Conservation (phyloP, 768 basidiomycete species). For the Tulasnella sp. region DNA sequence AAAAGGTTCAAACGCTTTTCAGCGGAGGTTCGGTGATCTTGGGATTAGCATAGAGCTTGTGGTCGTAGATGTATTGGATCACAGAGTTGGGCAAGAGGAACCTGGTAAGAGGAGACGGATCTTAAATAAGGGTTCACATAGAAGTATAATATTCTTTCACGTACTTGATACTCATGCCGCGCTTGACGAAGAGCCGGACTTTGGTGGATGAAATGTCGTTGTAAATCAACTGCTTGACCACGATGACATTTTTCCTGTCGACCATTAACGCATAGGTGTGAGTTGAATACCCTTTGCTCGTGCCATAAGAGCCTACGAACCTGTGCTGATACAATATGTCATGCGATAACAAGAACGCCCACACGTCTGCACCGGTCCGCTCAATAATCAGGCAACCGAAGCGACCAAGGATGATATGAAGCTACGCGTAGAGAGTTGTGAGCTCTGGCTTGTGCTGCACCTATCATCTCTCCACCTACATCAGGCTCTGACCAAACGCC, state of each 20-base stretch:
- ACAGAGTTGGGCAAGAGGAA: conserved; percentile 88
- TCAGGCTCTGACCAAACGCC: conserved; percentile 95
- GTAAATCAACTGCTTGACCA: conserved; percentile 89
- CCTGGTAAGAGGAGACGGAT: conserved; percentile 62
- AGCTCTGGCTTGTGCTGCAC: neutral
- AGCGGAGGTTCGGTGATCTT: conserved; percentile 1
- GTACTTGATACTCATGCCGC: conserved; percentile 35
- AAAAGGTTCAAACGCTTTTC: neutral
- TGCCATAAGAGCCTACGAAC: conserved; percentile 18
- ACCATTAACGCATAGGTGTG: conserved; percentile 40
- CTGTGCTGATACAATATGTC: conserved; percentile 35
- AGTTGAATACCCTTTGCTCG: conserved; percentile 63
- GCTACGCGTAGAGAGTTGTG: conserved; percentile 32
- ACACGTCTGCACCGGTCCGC: conserved; percentile 82
- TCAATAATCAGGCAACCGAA: conserved; percentile 95
- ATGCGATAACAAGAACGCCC: conserved; percentile 27
- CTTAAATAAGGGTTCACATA: conserved; percentile 19
- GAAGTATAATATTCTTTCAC: neutral
- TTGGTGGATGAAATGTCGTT: conserved; percentile 97
- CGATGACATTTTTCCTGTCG: conserved; percentile 60
- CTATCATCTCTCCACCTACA: conserved; percentile 39
- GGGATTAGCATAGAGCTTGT: conserved; percentile 37
- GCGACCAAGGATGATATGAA: conserved; percentile 90
- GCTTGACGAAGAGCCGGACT: conserved; percentile 39
- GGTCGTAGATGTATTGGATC: conserved; percentile 86